A percentile compares a stretch with the other conserved stretches of the same genome.
Conservation (phyloP, 176 grass and related monocot genomes). For the Cenchrus fungigraminus region DNA sequence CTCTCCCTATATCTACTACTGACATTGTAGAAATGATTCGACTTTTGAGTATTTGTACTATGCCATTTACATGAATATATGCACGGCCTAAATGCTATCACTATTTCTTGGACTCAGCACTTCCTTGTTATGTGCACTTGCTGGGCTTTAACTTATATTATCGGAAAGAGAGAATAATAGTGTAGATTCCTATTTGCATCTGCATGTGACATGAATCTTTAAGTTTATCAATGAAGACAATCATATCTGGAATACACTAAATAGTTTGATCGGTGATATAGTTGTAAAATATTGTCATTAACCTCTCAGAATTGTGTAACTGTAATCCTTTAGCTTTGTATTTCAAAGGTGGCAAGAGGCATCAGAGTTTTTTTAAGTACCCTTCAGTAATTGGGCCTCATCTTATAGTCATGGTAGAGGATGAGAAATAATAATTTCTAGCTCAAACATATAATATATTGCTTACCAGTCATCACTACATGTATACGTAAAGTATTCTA, state of each 20-base stretch:
- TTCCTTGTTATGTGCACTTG: not conserved
- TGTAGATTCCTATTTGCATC: not conserved
- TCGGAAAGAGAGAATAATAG: not conserved
- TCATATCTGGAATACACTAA: not conserved
- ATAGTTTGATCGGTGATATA: not conserved
- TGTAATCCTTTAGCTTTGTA: not conserved
- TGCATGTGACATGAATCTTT: not conserved
- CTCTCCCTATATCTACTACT: not conserved
- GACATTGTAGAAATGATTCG: not conserved
- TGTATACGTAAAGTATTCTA: not conserved
- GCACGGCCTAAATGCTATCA: not conserved
- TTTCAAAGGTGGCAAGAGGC: not conserved
- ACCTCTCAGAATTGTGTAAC: not conserved
- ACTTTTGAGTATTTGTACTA: not conserved
- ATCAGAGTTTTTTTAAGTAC: slow-evolving; percentile 12
- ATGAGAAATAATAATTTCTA: not conserved
- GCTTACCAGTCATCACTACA: slow-evolving; percentile 7
- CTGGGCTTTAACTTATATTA: not conserved
- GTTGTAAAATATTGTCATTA: not conserved
- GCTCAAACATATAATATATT: not conserved
- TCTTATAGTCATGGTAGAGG: slow-evolving; percentile 3
- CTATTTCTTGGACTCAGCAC: not conserved
- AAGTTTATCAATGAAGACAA: slow-evolving; percentile 31
- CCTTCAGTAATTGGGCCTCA: not conserved
- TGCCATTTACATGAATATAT: not conserved